A percentile compares a stretch with the other conserved stretches of the same genome.
phyloP scores from a whole-genome alignment of 1,284 basidiomycete genomes.

The Puccinia polysora region DNA sequence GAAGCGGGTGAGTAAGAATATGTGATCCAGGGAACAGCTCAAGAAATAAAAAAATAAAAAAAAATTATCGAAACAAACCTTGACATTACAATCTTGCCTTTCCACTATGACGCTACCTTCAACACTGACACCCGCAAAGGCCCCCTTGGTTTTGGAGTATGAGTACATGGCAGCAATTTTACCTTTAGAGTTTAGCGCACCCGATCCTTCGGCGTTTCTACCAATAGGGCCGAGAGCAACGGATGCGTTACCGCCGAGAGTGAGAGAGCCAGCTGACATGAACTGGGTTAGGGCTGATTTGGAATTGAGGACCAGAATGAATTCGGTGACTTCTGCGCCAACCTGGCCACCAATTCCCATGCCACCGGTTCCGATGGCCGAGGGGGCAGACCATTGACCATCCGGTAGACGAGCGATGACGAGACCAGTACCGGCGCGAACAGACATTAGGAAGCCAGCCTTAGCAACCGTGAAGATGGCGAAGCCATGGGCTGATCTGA shows the following conservation, averaged over 20 bases:
- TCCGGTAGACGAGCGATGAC: constrained; percentile 81
- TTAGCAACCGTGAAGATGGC: constrained; percentile 69
- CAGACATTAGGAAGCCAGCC: constrained; percentile 60
- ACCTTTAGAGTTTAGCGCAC: constrained; percentile 77
- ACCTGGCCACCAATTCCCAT: constrained; percentile 76
- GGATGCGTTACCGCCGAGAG: constrained; percentile 86
- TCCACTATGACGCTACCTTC: constrained; percentile 94
- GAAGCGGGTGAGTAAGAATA: not conserved
- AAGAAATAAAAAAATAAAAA: not conserved
- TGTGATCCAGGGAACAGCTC: not conserved
- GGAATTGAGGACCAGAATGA: constrained; percentile 81
- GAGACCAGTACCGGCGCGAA: constrained; percentile 75
- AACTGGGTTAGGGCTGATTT: constrained; percentile 67
- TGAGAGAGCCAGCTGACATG: constrained; percentile 89
- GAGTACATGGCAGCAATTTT: constrained; percentile 92
- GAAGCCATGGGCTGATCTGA: constrained; percentile 71
- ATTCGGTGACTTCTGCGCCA: constrained; percentile 88
- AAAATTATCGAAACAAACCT: constrained; percentile 48
- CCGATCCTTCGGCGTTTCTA: constrained; percentile 86
- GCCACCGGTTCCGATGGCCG: constrained; percentile 91
- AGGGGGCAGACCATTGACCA: constrained; percentile 89
- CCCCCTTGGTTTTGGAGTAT: constrained; percentile 88
- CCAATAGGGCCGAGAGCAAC: constrained; percentile 89
- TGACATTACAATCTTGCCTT: constrained; percentile 66
- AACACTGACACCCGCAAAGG: constrained; percentile 64